Evolutionary conservation across 768 basidiomycete genomes (phyloP), one percentile per base, ranked within the genome.

Genomic region (Rhodotorula kratochvilovae): DNA sequence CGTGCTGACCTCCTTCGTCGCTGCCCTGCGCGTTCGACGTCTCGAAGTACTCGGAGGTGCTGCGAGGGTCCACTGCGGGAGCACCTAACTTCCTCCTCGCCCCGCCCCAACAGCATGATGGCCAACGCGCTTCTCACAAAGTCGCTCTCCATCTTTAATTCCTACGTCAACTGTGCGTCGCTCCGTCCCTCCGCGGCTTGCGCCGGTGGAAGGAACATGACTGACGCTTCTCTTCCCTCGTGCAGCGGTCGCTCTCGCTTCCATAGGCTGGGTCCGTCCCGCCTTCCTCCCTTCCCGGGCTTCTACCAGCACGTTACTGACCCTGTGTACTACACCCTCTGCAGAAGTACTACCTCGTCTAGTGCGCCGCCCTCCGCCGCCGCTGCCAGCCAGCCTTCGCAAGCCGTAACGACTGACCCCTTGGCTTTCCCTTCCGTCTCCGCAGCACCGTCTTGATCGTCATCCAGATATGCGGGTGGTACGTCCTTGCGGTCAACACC

Each of bases 401-500:
- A 25, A 50, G 1, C 48, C 15, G 1, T 11, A 15, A 4, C 29
- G 31, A 33, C 27, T 3, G 17, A 7, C 15, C 16, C 8, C 29
- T 13, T 3, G 7, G 16, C 29, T 4, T 7, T 6, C 48, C 6
- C 25, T 50, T 11, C 53, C 27, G 29, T 31, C 29, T 29, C 11
- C 29, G 53, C 53, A 54, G 53, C 65, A 69, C 72, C 31, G 66
- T 53, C 42, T 50, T 73, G 59, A 56, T 67, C 33, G 39, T 70
- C 39, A 60, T 73, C 11, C 75, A 73, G 63, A 67, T 71, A 19
- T 13, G 72, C n/a, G 68, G 71, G 23, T 71, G 70, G 66, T 76
- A 72, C 67, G 59, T 69, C 57, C 65, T 71, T 54, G 63, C 70
- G 46, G 72, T 72, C 48, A 79, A 80, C 55, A 78, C 78, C 45